These are phyloP conservation scores for Heritiera fomes DNA, from an alignment of 345 rosid genomes.

Conservation along the genomic window DNA sequence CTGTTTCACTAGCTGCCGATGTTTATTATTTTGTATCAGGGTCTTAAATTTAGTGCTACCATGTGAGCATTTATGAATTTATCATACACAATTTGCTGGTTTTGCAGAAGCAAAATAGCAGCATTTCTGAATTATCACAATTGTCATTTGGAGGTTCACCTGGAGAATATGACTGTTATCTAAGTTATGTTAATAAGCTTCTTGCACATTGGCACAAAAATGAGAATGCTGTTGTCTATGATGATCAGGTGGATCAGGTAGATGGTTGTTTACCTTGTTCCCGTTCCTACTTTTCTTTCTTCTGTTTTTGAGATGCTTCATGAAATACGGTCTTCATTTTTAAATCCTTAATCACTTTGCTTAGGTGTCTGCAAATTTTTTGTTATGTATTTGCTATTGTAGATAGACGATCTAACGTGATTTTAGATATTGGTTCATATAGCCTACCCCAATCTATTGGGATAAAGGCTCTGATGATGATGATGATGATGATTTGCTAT, in stretches of 20 bases:
- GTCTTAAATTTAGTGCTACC: neutral
- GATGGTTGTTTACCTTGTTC: neutral
- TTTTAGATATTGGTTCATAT: too few species aligned
- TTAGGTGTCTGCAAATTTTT: neutral
- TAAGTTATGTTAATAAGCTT: conserved; percentile 30
- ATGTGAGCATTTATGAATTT: neutral
- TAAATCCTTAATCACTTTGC: neutral
- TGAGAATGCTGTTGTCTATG: conserved; percentile 40
- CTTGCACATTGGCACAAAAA: conserved; percentile 29
- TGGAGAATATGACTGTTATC: conserved; percentile 15
- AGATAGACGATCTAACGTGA: too few species aligned
- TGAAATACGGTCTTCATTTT: neutral
- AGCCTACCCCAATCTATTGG: too few species aligned
- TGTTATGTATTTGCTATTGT: neutral
- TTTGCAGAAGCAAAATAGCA: conserved; percentile 12
- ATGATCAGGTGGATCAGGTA: conserved; percentile 40
- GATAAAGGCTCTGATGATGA: too few species aligned
- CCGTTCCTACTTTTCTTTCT: neutral
- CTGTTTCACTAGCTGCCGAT: neutral
- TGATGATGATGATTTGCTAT: too few species aligned
- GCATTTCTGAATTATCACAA: conserved; percentile 24
- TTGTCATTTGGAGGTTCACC: conserved; percentile 30
- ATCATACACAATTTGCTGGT: neutral
- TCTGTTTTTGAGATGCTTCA: neutral
- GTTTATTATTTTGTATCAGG: neutral